Evolutionary conservation across 768 basidiomycete species (phyloP), one percentile per base, ranked within the genome.

Genomic region (Amanita thiersii): DNA sequence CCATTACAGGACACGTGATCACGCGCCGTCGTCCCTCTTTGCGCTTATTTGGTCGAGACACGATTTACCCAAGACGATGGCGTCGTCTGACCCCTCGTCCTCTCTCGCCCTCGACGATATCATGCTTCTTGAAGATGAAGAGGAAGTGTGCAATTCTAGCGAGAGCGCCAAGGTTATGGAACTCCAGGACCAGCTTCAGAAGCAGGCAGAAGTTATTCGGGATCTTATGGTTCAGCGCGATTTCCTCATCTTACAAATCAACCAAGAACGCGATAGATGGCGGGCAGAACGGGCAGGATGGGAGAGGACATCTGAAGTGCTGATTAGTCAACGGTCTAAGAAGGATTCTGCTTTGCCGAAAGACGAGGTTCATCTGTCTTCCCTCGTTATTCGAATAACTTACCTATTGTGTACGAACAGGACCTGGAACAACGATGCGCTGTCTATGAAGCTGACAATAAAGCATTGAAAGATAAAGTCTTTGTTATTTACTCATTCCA

Each of bases 221-320:
- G 59, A 64, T 1, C 57, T 87, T 7, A 68, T 63, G 1, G 50
- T 58, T 7, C 83, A 87, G 50, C 70, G 79, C 9, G 75, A 84
- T 50, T 70, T 73, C 44, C 50, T 86, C 9, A 46, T 75, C 2
- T 58, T 56, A 15, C 70, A 75, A 29, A 61, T 67, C 5, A 68
- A 75, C 30, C 77, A 82, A 40, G 76, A 84, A 43, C 68, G 70
- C n/a, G 62, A 64, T 5, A 65, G 72, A 26, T 83, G 78, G 79
- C 61, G 73, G 23, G 68, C 73, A 1, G 83, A 86, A 55, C 69
- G 70, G 50, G 73, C 75, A 11, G 64, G 70, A 2, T 87, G 83
- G 79, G 70, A 68, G 3, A 64, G 84, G 42, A 75, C 71, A 49
- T 74, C 81, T 1, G 83, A 86, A 48, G 81, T 79, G 5, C 63